Base-by-base conservation (phyloP, 768 basidiomycete genomes). In the Coprinopsis cinerea region DNA sequence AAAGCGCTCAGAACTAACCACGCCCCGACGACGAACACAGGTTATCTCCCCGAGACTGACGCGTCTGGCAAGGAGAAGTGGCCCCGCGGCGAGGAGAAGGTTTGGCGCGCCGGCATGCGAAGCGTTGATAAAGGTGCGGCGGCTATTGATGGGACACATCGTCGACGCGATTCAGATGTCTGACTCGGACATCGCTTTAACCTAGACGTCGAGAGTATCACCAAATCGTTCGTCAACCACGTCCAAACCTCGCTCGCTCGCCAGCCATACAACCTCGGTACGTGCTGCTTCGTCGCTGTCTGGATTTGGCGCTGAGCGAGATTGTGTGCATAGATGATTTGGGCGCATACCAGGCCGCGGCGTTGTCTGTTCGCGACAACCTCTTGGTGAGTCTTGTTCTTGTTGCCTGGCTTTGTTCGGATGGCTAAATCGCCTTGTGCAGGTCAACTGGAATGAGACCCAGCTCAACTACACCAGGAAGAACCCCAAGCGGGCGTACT, bases 261-360 rank as follows among this genome's bases (percentile, higher is more conserved):
- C 41, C 91, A 93, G 64, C 79, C 92, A 1, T 90, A 88, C 73
- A 98, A 92, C 64, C 73, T 95, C 45, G 84, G 85, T 72, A 63
- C 25, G 67, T 55, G 22, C 13, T 14, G 28, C 27, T 22, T 18
- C 22, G 3, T 35, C 51, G 28, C 23, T 46, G 35, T 27, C 39
- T 34, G 46, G 45, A 15, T 39, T 32, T 34, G 32, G 35, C 47
- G 6, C 24, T 25, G 5, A 23, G 35, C 43, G 55, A 39, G 45
- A 46, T 25, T n/a, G 14, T 35, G 26, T 49, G 36, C n/a, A 18
- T 50, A 79, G 86, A 89, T 63, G 69, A 87, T 64, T 68, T 92
- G 28, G 89, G 91, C 40, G 89, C 91, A 32, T 97, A 96, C 70
- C 92, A 95, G 64, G 93, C 93, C 2, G 79, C 89, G 14, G 92